phyloP scores from a whole-genome alignment of 2,329 filamentous ascomycete genomes.

The Aspergillus phoenicis region DNA sequence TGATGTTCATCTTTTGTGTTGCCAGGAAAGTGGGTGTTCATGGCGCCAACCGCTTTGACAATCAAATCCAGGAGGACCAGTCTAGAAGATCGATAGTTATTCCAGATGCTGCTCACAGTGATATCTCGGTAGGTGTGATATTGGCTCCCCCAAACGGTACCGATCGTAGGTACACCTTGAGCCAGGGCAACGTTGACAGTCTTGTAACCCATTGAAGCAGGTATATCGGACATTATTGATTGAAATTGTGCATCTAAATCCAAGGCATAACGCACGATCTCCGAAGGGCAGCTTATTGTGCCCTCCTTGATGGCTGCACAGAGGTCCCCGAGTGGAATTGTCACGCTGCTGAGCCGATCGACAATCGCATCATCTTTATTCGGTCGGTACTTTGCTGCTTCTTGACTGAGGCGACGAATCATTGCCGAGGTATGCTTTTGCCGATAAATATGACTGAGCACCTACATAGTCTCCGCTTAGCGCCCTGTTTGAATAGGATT shows the following conservation, averaged over 20 bases:
- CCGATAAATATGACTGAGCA: not conserved
- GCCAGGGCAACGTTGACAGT: not conserved
- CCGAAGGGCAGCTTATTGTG: not conserved
- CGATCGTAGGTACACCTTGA: not conserved
- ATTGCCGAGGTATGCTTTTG: not conserved
- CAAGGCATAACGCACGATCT: not conserved
- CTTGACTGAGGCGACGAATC: not conserved
- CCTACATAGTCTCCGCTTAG: too few relatives aligned
- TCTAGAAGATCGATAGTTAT: constrained; percentile 5
- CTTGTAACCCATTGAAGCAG: not conserved
- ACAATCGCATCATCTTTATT: not conserved
- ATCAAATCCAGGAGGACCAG: constrained; percentile 5
- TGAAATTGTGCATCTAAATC: not conserved
- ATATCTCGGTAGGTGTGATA: not conserved
- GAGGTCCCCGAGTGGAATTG: not conserved
- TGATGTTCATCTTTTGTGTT: not conserved
- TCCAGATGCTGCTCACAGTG: constrained; percentile 4
- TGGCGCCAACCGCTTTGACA: not conserved
- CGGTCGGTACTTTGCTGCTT: not conserved
- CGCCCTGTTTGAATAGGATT: too few relatives aligned
- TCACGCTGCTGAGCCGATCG: not conserved
- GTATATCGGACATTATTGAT: not conserved
- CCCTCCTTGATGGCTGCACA: constrained; percentile 1
- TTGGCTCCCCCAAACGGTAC: not conserved
- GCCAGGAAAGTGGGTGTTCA: not conserved